Base-by-base conservation (phyloP, 108 stramenopile genomes). In the Aurantiochytrium sp. region DNA sequence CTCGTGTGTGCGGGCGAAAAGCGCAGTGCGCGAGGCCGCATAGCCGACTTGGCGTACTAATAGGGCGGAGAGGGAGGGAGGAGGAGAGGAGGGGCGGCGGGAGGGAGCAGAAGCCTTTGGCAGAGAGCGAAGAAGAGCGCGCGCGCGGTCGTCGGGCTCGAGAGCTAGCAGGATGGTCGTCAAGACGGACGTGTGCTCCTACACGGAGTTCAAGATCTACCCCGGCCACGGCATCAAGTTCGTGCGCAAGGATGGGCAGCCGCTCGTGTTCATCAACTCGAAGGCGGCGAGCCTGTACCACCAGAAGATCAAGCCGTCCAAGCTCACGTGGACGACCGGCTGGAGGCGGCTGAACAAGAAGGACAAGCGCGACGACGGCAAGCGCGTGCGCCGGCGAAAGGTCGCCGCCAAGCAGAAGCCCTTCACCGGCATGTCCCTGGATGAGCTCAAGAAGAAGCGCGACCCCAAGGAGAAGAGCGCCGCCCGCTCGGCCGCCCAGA, bases 321-420 rank as follows among this genome's bases (percentile, higher is more conserved):
- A 99, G 93, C 96, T 99, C 68, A 96, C 96, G 55, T 99, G 99
- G 99, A 99, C 99, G 54, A 97, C 97, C 88, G 95, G 95, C 4
- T 99, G 99, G 99, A 95, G 99, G 88, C 96, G 97, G 87, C 95
- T 98, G 81, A 97, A 99, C 97, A 99, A 99, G 95, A 99, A 99
- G 97, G 95, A 95, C 55, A 92, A 96, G 90, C 89, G 90, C 42
- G 98, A 99, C 90, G 95, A 95, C 69, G 92, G 94, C 91, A 85
- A 91, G 36, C 95, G 97, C 92, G 96, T 97, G 94, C 95, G 97
- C 55, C 94, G 92, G 87, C 96, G 97, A 54, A 94, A 95, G 88
- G 89, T 96, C 53, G 96, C 94, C 90, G 98, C 98, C 93, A 94
- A 97, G 36, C 95, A 95, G 87, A 95, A 98, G 90, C 98, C 98